Evolutionary conservation across 2,329 filamentous ascomycete genomes (phyloP).

Genomic region (Myriosclerotinia duriaeana): DNA sequence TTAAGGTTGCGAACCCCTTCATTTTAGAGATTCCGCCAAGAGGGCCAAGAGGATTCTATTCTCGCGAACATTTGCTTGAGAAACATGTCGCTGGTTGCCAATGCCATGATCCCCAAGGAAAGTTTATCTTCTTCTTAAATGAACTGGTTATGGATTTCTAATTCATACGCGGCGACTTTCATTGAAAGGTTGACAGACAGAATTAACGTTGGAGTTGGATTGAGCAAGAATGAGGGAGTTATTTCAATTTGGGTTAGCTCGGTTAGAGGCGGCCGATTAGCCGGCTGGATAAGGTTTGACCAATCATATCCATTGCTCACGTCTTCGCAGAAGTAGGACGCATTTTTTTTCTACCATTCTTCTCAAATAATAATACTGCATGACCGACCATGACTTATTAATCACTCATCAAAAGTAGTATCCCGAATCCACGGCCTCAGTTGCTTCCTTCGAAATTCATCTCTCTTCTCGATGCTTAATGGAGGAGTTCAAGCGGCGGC

Average conservation of each 20-base stretch:
- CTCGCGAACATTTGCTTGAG: slow-evolving; percentile 36
- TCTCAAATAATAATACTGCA: no score
- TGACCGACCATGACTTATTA: background rate
- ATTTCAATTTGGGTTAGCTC: background rate
- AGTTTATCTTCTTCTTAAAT: background rate
- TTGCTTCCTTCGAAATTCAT: no score
- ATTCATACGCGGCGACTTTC: background rate
- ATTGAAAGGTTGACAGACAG: background rate
- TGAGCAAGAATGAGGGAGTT: slow-evolving; percentile 17
- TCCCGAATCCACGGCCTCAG: no score
- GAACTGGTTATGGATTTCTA: background rate
- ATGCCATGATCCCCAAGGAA: background rate
- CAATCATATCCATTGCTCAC: no score
- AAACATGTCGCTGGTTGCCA: slow-evolving; percentile 32
- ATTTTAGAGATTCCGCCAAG: background rate
- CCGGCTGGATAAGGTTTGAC: background rate
- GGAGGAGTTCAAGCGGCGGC: no score
- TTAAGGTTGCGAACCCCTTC: background rate
- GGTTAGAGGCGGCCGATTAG: background rate
- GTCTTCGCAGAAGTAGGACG: no score
- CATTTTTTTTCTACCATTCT: no score
- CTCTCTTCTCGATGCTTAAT: no score
- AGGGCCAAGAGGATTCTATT: slow-evolving; percentile 34
- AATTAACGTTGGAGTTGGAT: background rate
- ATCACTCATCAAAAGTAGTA: no score